Evolutionary conservation across 2,329 filamentous ascomycete species (phyloP).

Genomic region (Acarospora socialis): DNA sequence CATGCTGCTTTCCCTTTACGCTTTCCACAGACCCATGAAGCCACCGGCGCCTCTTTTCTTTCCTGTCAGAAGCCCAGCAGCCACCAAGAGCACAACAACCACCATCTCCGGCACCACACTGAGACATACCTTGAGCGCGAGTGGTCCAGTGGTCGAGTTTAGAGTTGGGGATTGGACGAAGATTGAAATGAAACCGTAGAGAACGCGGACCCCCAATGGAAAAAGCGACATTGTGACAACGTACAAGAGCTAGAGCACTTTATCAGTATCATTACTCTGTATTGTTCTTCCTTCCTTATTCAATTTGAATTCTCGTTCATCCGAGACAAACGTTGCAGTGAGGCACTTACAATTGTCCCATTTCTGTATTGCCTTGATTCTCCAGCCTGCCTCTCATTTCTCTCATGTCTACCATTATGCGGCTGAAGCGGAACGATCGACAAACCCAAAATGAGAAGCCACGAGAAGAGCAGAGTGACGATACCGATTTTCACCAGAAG

Average conservation of each 20-base stretch:
- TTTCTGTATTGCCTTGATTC: constrained; percentile 1
- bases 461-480: constrained; percentile 1
- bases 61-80: constrained; percentile 18
- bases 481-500: constrained; percentile 2
- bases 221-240: constrained; percentile 12
- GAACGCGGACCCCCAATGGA: constrained; percentile 16
- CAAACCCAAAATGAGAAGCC: constrained; percentile 1
- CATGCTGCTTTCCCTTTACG: too few relatives aligned
- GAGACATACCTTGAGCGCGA: constrained; percentile 17
- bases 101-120: constrained; percentile 18
- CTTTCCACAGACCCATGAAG: too few relatives aligned
- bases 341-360: constrained; percentile 6
- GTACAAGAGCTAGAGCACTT: constrained; percentile 10
- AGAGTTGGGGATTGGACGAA: constrained; percentile 13
- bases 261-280: too few relatives aligned
- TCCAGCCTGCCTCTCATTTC: too few relatives aligned
- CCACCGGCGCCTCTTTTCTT: too few relatives aligned
- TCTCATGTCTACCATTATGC: too few relatives aligned
- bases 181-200: constrained; percentile 16
- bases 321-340: too few relatives aligned
- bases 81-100: constrained; percentile 12
- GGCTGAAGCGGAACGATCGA: constrained; percentile 1
- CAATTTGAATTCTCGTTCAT: too few relatives aligned
- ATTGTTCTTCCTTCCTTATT: too few relatives aligned
- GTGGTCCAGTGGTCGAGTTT: constrained; percentile 14